Conservation (phyloP, 306 rosid species). For the Mimosa pudica region DNA sequence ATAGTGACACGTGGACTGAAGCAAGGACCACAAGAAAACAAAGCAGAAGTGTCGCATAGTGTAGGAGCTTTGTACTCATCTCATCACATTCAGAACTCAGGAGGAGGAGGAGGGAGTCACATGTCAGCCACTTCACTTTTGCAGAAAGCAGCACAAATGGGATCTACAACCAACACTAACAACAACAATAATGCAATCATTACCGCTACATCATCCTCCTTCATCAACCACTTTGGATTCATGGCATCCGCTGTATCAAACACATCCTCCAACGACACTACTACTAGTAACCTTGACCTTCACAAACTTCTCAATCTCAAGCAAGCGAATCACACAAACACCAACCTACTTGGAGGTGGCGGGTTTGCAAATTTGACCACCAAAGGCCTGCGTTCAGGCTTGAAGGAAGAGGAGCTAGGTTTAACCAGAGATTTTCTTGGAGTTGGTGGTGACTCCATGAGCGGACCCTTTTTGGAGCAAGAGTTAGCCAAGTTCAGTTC, state of each 20-base stretch:
- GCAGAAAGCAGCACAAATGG: slow-evolving; percentile 71
- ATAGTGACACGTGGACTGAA: slow-evolving; percentile 49
- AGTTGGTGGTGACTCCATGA: slow-evolving; percentile 54
- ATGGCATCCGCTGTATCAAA: slow-evolving; percentile 19
- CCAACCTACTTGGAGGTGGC: slow-evolving; percentile 17
- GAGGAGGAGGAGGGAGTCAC: slow-evolving; percentile 37
- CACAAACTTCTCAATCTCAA: background rate
- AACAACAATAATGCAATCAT: background rate
- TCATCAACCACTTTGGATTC: slow-evolving; percentile 35
- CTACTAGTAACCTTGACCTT: background rate
- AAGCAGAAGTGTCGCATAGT: slow-evolving; percentile 48
- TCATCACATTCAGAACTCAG: slow-evolving; percentile 13
- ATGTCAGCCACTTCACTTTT: slow-evolving; percentile 76
- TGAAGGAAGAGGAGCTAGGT: slow-evolving; percentile 42
- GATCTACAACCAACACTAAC: slow-evolving; percentile 48
- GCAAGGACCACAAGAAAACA: slow-evolving; percentile 60
- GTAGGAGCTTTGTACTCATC: slow-evolving; percentile 42
- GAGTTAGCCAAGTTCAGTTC: slow-evolving; percentile 57
- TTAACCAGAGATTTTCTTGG: slow-evolving; percentile 88
- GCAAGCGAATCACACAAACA: background rate
- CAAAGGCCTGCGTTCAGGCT: slow-evolving; percentile 10
- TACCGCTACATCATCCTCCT: background rate
- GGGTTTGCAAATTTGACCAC: slow-evolving; percentile 17
- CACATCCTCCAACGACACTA: background rate
- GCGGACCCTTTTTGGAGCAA: slow-evolving; percentile 55